A percentile compares a stretch with the other conserved stretches of the same genome.
These are phyloP conservation scores for Beauveria pseudobassiana DNA, from an alignment of 2,329 filamentous ascomycete genomes.

Conservation along the genomic window DNA sequence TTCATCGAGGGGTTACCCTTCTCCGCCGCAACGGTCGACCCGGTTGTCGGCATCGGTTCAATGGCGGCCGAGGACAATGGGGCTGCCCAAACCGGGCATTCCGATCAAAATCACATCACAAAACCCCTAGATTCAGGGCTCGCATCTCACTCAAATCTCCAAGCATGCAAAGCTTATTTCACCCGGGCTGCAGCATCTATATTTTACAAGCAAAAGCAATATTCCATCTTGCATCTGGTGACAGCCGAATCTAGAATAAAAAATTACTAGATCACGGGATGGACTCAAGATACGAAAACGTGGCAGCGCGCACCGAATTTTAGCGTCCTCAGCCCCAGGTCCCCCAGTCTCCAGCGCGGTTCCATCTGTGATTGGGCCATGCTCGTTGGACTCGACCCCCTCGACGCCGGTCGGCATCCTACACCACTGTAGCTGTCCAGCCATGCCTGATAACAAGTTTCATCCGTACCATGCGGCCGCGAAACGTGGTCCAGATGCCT, in stretches of 20 bases:
- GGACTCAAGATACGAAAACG: not conserved
- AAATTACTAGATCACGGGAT: no score
- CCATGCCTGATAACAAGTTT: not conserved
- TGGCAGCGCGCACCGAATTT: constrained; percentile 3
- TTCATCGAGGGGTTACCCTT: not conserved
- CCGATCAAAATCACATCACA: not conserved
- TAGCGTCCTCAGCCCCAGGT: not conserved
- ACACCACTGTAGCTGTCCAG: not conserved
- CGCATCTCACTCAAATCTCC: not conserved
- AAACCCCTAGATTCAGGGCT: not conserved
- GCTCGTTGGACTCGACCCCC: not conserved
- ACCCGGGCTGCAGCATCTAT: not conserved
- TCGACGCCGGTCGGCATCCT: not conserved
- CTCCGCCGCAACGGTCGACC: not conserved
- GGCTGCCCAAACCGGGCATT: not conserved
- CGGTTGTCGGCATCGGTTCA: not conserved
- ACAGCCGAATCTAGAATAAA: not conserved
- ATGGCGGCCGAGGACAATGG: no score
- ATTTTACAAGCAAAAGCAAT: not conserved
- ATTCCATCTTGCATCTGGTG: not conserved
- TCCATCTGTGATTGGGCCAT: not conserved
- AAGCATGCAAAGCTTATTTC: not conserved
- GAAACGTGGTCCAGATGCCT: not conserved
- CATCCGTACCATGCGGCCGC: not conserved
- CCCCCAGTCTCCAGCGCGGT: constrained; percentile 7